Evolutionary conservation across 2,329 filamentous ascomycete species (phyloP).

Genomic region (Stachybotrys chartarum): DNA sequence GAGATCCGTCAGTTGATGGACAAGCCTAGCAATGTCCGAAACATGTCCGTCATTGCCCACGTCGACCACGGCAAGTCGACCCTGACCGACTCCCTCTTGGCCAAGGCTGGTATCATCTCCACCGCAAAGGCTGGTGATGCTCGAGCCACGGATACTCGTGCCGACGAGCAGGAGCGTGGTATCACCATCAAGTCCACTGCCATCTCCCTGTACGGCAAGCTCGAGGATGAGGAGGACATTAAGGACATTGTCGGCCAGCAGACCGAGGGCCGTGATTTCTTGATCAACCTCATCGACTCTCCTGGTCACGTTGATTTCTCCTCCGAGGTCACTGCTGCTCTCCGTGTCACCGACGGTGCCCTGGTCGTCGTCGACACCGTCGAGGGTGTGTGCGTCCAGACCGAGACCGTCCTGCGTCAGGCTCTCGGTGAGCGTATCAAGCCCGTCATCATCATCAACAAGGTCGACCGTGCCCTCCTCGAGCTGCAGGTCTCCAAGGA

Average conservation of each 20-base stretch:
- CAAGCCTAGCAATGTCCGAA: constrained; percentile 71
- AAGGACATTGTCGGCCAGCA: constrained; percentile 90
- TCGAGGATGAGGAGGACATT: constrained; percentile 75
- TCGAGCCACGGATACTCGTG: constrained; percentile 93
- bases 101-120: constrained; percentile 99
- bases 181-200: constrained; percentile 99
- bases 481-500: constrained; percentile 98
- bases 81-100: constrained; percentile 97
- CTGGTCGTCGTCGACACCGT: constrained; percentile 99
- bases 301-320: constrained; percentile 99
- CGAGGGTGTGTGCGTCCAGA: constrained; percentile 99
- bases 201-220: constrained; percentile 91
- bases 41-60: constrained; percentile 99
- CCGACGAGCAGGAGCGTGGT: constrained; percentile 98
- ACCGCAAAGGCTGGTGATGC: constrained; percentile 93
- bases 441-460: constrained; percentile 99
- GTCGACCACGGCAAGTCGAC: constrained; percentile 99
- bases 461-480: constrained; percentile 98
- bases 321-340: constrained; percentile 96
- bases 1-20: constrained; percentile 77
- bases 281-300: constrained; percentile 99
- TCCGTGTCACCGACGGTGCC: constrained; percentile 99
- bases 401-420: constrained; percentile 98
- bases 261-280: constrained; percentile 89
- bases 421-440: constrained; percentile 99